Evolutionary conservation across 805 yeast species (phyloP), one percentile per base, ranked within the genome.

Genomic region (Clavispora vitiphila): DNA sequence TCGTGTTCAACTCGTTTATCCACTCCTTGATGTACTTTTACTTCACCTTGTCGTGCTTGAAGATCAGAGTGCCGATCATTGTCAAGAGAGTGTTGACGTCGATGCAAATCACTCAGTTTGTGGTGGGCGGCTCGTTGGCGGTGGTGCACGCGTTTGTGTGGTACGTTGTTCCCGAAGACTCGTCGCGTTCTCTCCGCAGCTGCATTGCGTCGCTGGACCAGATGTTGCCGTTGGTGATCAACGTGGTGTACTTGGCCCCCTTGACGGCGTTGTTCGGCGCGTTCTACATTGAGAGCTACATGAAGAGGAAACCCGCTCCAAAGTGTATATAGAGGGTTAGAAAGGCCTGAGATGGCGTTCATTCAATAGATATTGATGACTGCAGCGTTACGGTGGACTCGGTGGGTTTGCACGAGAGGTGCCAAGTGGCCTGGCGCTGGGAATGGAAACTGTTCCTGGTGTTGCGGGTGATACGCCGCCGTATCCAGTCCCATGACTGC

Each of bases 1-100:
- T 82, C 35, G 86, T 79, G 20, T 83, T 83, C 76, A 83, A 83
- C 69, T 81, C 87, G n/a, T 77, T 83, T 57, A 82, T 83, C 56
- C 89, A 83, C 66, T 68, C 84, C 20, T 71, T 83, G 58, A 83
- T 83, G 89, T 83, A 83, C 69, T 71, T 77, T 43, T 83, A 83
- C 65, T 83, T 77, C 66, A 66, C 81, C 3, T 68, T 83, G 49
- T 68, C 81, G 8, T 76, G 85, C 46, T 62, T 82, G 47, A 71
- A 77, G 48, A 67, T 82, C 48, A 64, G 67, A 35, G 81, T 82
- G 14, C 88, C 88, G 6, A 64, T 55, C 34, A 46, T 71, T 16
- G 67, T 78, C 61, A 83, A 83, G 61, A 72, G 80, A 47, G 60
- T 72, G 1, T 71, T 83, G 51, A 83, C 89, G 14, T 68, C 82